A percentile compares a stretch with the other conserved stretches of the same genome.
Conservation (phyloP, 2,329 filamentous ascomycete genomes). For the Phoma sp. region DNA sequence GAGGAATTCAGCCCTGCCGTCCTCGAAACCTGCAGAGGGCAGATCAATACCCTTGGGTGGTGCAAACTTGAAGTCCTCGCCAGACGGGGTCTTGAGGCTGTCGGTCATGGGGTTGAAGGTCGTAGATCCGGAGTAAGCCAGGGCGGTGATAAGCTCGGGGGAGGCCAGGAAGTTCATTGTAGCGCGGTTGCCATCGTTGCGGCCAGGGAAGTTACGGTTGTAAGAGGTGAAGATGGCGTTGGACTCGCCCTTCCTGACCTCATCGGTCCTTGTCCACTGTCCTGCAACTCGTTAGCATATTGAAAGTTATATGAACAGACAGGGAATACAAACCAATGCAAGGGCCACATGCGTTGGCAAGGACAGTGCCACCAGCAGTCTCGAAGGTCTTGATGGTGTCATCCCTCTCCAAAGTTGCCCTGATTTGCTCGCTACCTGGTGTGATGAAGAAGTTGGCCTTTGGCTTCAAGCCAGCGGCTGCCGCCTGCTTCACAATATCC, state of each 20-base stretch:
- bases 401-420: conserved; percentile 90
- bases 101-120: conserved; percentile 98
- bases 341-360: conserved; percentile 95
- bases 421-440: conserved; percentile 94
- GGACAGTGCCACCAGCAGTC: conserved; percentile 82
- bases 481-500: conserved; percentile 89
- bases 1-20: conserved; percentile 76
- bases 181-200: conserved; percentile 94
- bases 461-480: conserved; percentile 86
- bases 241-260: conserved; percentile 79
- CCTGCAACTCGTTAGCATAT: too few relatives aligned
- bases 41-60: conserved; percentile 71
- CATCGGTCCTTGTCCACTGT: conserved; percentile 93
- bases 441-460: conserved; percentile 95
- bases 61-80: conserved; percentile 83
- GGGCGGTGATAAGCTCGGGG: conserved; percentile 94
- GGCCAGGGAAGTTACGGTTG: conserved; percentile 97
- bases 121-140: conserved; percentile 90
- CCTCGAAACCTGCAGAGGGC: conserved; percentile 78
- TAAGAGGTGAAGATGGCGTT: conserved; percentile 98
- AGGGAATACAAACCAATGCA: too few relatives aligned
- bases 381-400: conserved; percentile 86
- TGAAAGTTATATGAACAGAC: too few relatives aligned
- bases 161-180: conserved; percentile 99
- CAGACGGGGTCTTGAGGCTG: conserved; percentile 78